These are phyloP conservation scores for Kregervanrija fluxuum DNA, from an alignment of 805 yeast genomes.

Conservation along the genomic window DNA sequence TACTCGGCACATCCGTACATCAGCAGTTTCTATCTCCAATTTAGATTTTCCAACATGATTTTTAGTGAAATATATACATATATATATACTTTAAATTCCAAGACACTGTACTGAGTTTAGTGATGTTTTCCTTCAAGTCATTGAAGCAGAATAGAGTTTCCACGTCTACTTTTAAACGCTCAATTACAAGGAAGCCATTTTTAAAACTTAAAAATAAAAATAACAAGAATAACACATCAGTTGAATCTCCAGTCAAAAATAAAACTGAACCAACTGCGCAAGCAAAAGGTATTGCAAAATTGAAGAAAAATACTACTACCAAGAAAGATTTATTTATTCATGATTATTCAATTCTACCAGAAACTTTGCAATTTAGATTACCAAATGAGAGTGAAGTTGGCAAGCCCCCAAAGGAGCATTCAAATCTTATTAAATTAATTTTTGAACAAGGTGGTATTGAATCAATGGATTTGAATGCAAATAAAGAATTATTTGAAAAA, in stretches of 20 bases:
- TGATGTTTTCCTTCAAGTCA: too few species aligned
- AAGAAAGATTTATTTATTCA: slow-evolving; percentile 21
- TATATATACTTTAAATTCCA: too few species aligned
- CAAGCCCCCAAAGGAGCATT: slow-evolving; percentile 14
- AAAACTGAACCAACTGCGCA: slow-evolving; percentile 3
- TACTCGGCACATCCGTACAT: too few species aligned
- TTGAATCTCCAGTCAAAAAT: slow-evolving; percentile 2
- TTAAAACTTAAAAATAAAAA: slow-evolving; percentile 1
- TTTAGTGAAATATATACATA: too few species aligned
- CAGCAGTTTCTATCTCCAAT: too few species aligned
- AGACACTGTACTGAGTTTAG: too few species aligned
- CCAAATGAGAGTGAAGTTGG: slow-evolving; percentile 19
- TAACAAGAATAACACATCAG: background rate
- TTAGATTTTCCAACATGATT: too few species aligned
- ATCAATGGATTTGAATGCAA: slow-evolving; percentile 27
- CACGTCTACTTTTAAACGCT: background rate
- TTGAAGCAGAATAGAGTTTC: too few species aligned
- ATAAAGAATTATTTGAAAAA: slow-evolving; percentile 30
- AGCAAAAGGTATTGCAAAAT: slow-evolving; percentile 9
- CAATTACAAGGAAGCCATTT: slow-evolving; percentile 8
- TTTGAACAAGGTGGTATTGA: slow-evolving; percentile 31
- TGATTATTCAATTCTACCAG: slow-evolving; percentile 28
- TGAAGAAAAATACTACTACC: slow-evolving; percentile 8
- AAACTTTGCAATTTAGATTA: slow-evolving; percentile 23
- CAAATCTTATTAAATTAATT: slow-evolving; percentile 18